Base-by-base conservation (phyloP, 2,329 filamentous ascomycete genomes). In the Lasiodiplodia sp. region DNA sequence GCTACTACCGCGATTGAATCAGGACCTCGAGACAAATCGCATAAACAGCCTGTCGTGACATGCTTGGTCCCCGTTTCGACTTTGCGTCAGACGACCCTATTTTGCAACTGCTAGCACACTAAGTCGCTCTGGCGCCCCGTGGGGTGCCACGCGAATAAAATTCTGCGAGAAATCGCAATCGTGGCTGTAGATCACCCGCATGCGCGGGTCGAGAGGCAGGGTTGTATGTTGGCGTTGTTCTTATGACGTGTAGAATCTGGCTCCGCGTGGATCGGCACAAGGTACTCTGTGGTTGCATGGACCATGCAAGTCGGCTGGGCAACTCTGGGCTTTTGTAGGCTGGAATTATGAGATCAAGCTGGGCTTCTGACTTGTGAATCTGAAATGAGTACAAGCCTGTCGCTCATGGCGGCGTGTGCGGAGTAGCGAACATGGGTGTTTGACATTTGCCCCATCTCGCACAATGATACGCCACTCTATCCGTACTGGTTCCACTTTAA, bases 101-200 rank as follows among this genome's bases (percentile, higher is more conserved):
- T 38, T 7, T 31, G 28, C n/a, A 49, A 49, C 28, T 8, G 34
- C 12, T 51, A 28, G 28, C 6, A 31, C 60, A 64, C 60, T 52
- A 11, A 52, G 60, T 52, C n/a, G 25, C 14, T 11, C 25, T 11
- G 14, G 31, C 21, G 60, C 60, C 37, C 60, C 47, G 60, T 64
- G 47, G 23, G 10, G 52, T 31, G 23, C 23, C 18, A 25, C 37
- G n/a, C 47, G 7, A 52, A 64, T 38, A 6, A 34, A 14, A 28
- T 28, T 52, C 47, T 21, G 11, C 16, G 40, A n/a, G 16, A n/a
- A 49, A 38, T 6, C 12, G 40, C 47, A 31, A 18, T 49, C n/a
- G 60, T 52, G 18, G n/a, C 44, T 38, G 60, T 38, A 64, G 60
- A 64, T 64, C 60, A 64, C 38, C 47, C 60, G 47, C 28, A 8